Percentiles rank a stretch among this genome's conserved stretches.
These are phyloP conservation scores for Scheffersomyces titani DNA, from an alignment of 1,139 yeast genomes.

Conservation along the genomic window DNA sequence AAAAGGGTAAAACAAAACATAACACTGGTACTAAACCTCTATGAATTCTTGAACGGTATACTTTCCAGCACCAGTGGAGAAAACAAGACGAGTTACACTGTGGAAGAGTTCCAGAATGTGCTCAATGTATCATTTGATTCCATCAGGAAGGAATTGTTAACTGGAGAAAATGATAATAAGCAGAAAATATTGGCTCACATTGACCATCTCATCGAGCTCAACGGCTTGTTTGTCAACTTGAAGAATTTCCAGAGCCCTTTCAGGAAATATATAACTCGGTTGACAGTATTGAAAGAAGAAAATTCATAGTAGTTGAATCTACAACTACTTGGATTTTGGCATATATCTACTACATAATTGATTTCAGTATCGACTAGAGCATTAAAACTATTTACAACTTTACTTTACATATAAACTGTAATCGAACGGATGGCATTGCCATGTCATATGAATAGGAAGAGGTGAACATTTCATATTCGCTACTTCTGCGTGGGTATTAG, in stretches of 20 bases:
- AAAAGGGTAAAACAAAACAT: slow-evolving; percentile 47
- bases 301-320: not conserved
- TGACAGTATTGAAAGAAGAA: slow-evolving; percentile 30
- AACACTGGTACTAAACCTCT: slow-evolving; percentile 41
- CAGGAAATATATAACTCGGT: slow-evolving; percentile 39
- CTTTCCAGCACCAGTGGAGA: slow-evolving; percentile 18
- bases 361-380: not conserved
- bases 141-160: slow-evolving; percentile 36
- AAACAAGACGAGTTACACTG: slow-evolving; percentile 11
- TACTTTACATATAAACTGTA: not conserved
- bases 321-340: not conserved
- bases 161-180: slow-evolving; percentile 26
- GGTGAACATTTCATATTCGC: not conserved
- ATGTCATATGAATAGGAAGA: not conserved
- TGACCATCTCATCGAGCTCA: slow-evolving; percentile 45
- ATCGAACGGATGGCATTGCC: not conserved
- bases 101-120: slow-evolving; percentile 37
- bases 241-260: slow-evolving; percentile 50
- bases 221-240: slow-evolving; percentile 54
- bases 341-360: not conserved
- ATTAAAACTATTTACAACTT: not conserved
- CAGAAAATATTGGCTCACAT: slow-evolving; percentile 35
- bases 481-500: not conserved
- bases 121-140: slow-evolving; percentile 43
- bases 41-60: slow-evolving; percentile 34